phyloP scores from a whole-genome alignment of 306 rosid genomes.

The Trifolium pratense region DNA sequence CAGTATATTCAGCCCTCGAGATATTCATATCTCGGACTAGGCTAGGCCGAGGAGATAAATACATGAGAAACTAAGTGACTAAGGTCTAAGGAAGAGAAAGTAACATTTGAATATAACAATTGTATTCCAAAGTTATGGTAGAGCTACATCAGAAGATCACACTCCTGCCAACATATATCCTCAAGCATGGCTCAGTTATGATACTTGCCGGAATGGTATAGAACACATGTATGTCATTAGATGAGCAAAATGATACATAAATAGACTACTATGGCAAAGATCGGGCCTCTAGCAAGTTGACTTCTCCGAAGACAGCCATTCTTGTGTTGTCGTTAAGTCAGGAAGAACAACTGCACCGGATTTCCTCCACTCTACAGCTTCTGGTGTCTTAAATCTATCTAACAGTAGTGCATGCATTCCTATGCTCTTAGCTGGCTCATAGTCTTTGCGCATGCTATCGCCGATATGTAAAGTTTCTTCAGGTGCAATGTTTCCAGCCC shows the following conservation, averaged over 20 bases:
- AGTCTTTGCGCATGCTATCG: constrained; percentile 94
- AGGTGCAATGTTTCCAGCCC: constrained; percentile 74
- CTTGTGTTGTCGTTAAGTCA: constrained; percentile 60
- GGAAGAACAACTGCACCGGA: constrained; percentile 83
- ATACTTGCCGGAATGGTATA: background rate
- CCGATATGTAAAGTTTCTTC: constrained; percentile 81
- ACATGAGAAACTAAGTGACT: background rate
- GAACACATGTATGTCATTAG: background rate
- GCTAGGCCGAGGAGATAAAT: background rate
- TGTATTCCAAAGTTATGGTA: constrained; percentile 12
- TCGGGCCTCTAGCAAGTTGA: constrained; percentile 42
- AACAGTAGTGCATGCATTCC: constrained; percentile 85
- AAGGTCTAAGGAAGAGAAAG: background rate
- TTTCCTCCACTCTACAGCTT: constrained; percentile 80
- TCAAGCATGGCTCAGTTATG: constrained; percentile 18
- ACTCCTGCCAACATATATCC: constrained; percentile 17
- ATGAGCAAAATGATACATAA: background rate
- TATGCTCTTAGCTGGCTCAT: constrained; percentile 81
- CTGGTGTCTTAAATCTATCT: constrained; percentile 91
- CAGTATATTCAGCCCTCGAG: too few species aligned
- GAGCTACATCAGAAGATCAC: constrained; percentile 35
- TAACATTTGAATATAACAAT: background rate
- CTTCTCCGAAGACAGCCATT: constrained; percentile 68
- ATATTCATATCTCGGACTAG: too few species aligned
- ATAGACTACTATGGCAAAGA: constrained; percentile 31